Evolutionary conservation across 768 basidiomycete species (phyloP), one percentile per base, ranked within the genome.

Genomic region (Pisolithus albus): DNA sequence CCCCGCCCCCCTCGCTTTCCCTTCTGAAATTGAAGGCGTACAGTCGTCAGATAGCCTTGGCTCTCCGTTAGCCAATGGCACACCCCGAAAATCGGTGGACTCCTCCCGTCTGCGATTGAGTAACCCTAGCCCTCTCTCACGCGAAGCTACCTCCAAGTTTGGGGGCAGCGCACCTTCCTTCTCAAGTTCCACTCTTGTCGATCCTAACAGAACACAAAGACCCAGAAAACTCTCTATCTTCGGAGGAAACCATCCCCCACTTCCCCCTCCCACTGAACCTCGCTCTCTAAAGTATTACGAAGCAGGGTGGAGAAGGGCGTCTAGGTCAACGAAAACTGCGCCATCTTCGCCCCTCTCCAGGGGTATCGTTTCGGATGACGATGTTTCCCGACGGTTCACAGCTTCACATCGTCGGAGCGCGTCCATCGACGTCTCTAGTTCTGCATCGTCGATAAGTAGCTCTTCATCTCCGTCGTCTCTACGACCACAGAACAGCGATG

Each of bases 1-100:
- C 64, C 88, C 88, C 21, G 79, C 85, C 6, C 88, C 88, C 0
- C 72, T 91, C 5, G 83, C 83, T 13, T 80, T 77, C 54, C 52
- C 46, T 3, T 56, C 64, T 5, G 59, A 68, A 21, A 24, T 54
- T 10, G 39, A 53, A n/a, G 56, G 63, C 18, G 40, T 30, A 19
- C 52, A 46, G 7, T 9, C 53, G 13, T 50, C 58, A 7, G 56
- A 56, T 45, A 18, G 52, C 36, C 46, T 40, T 38, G 47, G 39
- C 2, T 50, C 57, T 37, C 52, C 37, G 18, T 40, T 47, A 5
- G 51, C 55, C 2, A 51, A 52, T 4, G 28, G 8, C 7, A 54
- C 40, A 4, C 54, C 49, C 23, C 47, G 60, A 45, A 46, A 46
- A 26, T 19, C 23, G 5, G 37, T 16, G 37, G 42, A 51, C 43